phyloP scores from a whole-genome alignment of 306 rosid species.

The Clitoria ternatea region DNA sequence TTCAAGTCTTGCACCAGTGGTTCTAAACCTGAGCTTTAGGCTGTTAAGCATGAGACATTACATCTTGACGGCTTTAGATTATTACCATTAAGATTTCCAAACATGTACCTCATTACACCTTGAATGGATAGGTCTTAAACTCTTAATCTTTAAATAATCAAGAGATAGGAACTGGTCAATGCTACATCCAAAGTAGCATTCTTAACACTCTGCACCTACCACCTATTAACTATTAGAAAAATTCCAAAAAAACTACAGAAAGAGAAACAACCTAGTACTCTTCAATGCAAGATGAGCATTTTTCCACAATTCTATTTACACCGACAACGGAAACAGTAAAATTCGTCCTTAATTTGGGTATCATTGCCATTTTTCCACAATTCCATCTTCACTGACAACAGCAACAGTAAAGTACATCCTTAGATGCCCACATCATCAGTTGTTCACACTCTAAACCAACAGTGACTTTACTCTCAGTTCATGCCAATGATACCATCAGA shows the following conservation, averaged over 20 bases:
- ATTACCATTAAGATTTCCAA: too few relatives aligned
- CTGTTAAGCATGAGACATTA: not conserved
- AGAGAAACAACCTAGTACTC: slow-evolving; percentile 24
- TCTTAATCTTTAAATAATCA: slow-evolving; percentile 10
- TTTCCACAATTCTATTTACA: slow-evolving; percentile 5
- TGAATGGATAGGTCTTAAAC: not conserved
- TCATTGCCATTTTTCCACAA: not conserved
- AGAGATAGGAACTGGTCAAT: slow-evolving; percentile 5
- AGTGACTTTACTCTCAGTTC: slow-evolving; percentile 9
- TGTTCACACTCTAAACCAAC: not conserved
- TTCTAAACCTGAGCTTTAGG: not conserved
- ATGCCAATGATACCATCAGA: not conserved
- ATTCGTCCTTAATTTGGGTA: slow-evolving; percentile 9
- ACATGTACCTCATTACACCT: too few relatives aligned
- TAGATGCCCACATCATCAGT: slow-evolving; percentile 14
- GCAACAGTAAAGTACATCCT: slow-evolving; percentile 11
- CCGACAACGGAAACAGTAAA: not conserved
- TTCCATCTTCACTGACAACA: not conserved
- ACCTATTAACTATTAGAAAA: not conserved
- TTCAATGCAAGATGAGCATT: slow-evolving; percentile 1
- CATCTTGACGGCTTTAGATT: not conserved
- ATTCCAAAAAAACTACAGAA: not conserved
- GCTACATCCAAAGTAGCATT: slow-evolving; percentile 18
- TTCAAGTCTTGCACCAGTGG: not conserved
- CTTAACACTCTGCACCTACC: not conserved